Evolutionary conservation across 208 protist species (phyloP), one percentile per base, ranked within the genome.

Genomic region (Trichomonas vaginalis): DNA sequence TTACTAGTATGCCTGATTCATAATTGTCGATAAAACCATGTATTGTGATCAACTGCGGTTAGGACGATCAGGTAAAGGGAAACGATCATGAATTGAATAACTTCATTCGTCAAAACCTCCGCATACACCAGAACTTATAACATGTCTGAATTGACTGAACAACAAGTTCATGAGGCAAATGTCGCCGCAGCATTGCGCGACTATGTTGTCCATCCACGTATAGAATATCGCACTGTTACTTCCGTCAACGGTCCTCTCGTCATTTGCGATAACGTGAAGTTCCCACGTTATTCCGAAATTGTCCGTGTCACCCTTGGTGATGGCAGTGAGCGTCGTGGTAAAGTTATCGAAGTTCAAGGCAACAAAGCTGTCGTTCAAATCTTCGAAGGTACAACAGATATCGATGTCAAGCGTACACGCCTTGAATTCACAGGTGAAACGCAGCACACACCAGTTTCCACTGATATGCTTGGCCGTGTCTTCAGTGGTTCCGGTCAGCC

Each of bases 401-500:
- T 97, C 61, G 97, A 97, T 95, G 96, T 97, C 86, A 95, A 96
- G 95, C 14, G 96, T 39, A 97, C 97, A 2, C 62, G 97, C 96
- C 98, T 98, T 96, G 98, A 99, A 97, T 99, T 99, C 96, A 99
- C 99, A 80, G 99, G 99, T 96, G 99, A 99, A 96, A 98, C 99
- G 62, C 98, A 99, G 96, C 98, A 99, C 96, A 98, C 99, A 92
- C 98, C 99, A 96, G 99, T 99, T 70, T 99, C 98, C 95, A 98
- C 99, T 96, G 99, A 99, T 97, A 99, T 99, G 98, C 97, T 99
- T 23, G 99, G 99, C 56, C 98, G 99, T 97, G 98, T 99, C 96
- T 99, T 99, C 97, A 99, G 99, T 97, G 99, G 99, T 95, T 99
- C 98, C 15, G 99, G 99, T 96, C 98, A 99, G 96, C 98, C 99